Percentiles rank a stretch among this genome's conserved stretches.
phyloP scores from a whole-genome alignment of 371 early-diverging fungal species.

The Rhizomucor pusillus region DNA sequence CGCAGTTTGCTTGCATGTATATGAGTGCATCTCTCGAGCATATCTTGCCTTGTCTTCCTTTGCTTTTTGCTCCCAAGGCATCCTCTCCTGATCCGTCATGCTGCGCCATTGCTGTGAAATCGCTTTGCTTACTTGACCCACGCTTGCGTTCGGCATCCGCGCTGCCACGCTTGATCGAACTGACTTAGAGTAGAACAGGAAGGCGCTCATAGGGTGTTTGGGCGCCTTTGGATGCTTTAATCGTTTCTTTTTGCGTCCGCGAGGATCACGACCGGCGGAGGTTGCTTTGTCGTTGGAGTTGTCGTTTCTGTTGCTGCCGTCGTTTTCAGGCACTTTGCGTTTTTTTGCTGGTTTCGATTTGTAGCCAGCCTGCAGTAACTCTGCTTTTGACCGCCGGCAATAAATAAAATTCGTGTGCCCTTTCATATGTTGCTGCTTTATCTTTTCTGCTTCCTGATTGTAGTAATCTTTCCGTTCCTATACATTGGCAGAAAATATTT shows the following conservation, averaged over 20 bases:
- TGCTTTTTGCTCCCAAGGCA: conserved; percentile 63
- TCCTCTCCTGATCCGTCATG: conserved; percentile 46
- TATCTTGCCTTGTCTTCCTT: conserved; percentile 72
- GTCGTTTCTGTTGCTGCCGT: conserved; percentile 13
- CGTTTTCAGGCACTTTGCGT: conserved; percentile 11
- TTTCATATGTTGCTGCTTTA: conserved; percentile 60
- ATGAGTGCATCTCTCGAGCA: conserved; percentile 61
- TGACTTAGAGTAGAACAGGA: conserved; percentile 63
- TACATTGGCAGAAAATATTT: no score
- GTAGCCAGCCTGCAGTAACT: conserved; percentile 49
- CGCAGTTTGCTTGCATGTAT: neutral
- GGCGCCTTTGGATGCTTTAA: conserved; percentile 66
- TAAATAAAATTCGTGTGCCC: conserved; percentile 64
- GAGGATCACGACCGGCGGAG: conserved; percentile 30
- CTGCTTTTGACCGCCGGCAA: conserved; percentile 62
- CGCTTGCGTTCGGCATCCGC: conserved; percentile 51
- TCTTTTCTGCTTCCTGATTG: conserved; percentile 39
- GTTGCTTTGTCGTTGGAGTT: conserved; percentile 13
- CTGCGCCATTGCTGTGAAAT: conserved; percentile 67
- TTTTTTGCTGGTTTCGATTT: conserved; percentile 24
- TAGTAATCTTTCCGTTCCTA: conserved; percentile 39
- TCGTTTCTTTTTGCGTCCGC: conserved; percentile 62
- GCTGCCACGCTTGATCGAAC: conserved; percentile 59
- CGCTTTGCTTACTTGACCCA: conserved; percentile 63
- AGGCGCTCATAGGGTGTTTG: conserved; percentile 79